Evolutionary conservation across 306 rosid species (phyloP).

Genomic region (Luffa acutangula): DNA sequence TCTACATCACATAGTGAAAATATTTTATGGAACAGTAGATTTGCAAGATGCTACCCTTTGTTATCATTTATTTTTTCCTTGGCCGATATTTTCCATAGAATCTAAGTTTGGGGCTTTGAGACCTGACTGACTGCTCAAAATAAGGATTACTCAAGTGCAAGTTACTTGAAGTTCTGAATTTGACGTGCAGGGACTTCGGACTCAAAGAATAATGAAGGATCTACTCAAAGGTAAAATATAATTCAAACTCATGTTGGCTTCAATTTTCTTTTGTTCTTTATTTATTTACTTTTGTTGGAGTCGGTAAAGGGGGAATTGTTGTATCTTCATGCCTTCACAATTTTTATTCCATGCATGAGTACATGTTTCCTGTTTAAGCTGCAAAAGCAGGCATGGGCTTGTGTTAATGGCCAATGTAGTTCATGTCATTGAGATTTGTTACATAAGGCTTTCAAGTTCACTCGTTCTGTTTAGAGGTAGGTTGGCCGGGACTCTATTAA

Average conservation of each 20-base stretch:
- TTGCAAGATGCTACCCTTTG: background rate
- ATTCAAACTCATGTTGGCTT: background rate
- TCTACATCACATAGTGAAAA: background rate
- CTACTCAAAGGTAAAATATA: constrained; percentile 41
- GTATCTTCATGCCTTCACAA: background rate
- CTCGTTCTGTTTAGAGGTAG: background rate
- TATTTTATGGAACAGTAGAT: constrained; percentile 4
- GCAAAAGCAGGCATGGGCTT: background rate
- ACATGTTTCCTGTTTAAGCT: background rate
- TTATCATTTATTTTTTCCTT: background rate
- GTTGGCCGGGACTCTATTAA: background rate
- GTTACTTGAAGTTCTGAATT: constrained; percentile 18
- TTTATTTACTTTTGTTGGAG: background rate
- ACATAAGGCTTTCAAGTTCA: background rate
- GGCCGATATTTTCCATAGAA: background rate
- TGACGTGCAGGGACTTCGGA: constrained; percentile 51
- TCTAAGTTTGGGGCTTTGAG: background rate
- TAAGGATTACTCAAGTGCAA: constrained; percentile 1
- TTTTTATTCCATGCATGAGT: background rate
- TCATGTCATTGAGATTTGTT: background rate
- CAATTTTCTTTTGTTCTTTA: background rate
- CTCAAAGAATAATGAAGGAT: constrained; percentile 24
- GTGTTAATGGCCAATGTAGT: background rate
- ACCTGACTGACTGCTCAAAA: background rate
- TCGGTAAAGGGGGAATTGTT: background rate